A percentile compares a stretch with the other conserved stretches of the same genome.
Evolutionary conservation across 495 filamentous ascomycete genomes (phyloP).

Genomic region (Penicillium subrubescens): DNA sequence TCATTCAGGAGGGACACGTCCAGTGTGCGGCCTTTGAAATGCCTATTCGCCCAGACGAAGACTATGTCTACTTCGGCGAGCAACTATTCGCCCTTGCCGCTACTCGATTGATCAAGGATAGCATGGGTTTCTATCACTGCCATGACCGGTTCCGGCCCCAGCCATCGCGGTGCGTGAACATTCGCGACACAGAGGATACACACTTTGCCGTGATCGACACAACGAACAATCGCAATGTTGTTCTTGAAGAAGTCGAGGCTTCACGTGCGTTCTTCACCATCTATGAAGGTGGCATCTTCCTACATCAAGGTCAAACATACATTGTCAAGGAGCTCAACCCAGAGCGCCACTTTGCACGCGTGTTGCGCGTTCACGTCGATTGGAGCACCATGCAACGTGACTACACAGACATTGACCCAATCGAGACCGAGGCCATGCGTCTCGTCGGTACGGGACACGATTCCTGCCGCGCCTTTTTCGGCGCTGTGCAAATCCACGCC

Average conservation of each 20-base stretch:
- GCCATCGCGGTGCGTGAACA: conserved; percentile 80
- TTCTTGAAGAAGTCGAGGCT: conserved; percentile 95
- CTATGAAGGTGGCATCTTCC: conserved; percentile 96
- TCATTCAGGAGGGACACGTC: conserved; percentile 89
- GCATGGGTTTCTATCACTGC: conserved; percentile 84
- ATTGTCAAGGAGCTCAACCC: conserved; percentile 87
- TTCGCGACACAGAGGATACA: conserved; percentile 88
- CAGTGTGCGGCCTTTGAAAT: conserved; percentile 96
- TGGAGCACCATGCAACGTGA: conserved; percentile 95
- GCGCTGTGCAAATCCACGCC: conserved; percentile 77
- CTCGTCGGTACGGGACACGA: conserved; percentile 51
- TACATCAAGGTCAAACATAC: conserved; percentile 92
- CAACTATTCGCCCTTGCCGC: conserved; percentile 72
- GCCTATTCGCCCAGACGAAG: conserved; percentile 78
- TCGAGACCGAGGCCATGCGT: conserved; percentile 83
- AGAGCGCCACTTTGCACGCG: conserved; percentile 72
- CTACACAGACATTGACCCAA: conserved; percentile 91
- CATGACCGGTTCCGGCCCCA: conserved; percentile 84
- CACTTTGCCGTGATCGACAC: conserved; percentile 94
- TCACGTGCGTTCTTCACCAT: conserved; percentile 93
- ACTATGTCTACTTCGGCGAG: conserved; percentile 76
- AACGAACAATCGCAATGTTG: conserved; percentile 75
- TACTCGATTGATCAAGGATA: conserved; percentile 73
- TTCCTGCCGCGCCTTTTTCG: conserved; percentile 73
- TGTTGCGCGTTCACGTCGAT: conserved; percentile 83